Evolutionary conservation across 768 basidiomycete species (phyloP), one percentile per base, ranked within the genome.

Genomic region (Sarcomyxa edulis): DNA sequence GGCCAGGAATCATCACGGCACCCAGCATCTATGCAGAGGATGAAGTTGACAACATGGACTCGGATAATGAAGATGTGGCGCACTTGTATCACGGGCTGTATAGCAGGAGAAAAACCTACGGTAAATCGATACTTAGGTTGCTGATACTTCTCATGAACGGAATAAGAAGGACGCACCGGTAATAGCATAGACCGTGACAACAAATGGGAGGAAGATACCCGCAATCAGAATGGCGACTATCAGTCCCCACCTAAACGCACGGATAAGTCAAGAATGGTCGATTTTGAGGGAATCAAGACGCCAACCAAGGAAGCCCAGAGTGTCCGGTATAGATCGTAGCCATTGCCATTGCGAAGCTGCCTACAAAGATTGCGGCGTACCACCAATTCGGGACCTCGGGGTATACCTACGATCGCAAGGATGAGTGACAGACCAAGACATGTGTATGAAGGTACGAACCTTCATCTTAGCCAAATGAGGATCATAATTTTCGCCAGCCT

Each of bases 21-120:
- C 68, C 74, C 24, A 77, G 50, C 60, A 80, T 77, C 62, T 76
- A n/a, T n/a, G n/a, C n/a, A n/a, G n/a, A n/a, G n/a, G n/a, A n/a
- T n/a, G n/a, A n/a, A n/a, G 12, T 21, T 18, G 18, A 11, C n/a
- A 10, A 32, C 12, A 30, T 10, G 22, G 16, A 39, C 8, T n/a
- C 18, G 7, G 11, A 4, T 14, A 1, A 29, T 20, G 20, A 22
- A 36, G 18, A 15, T 32, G 48, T 61, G 50, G n/a, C 61, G 59
- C 5, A 65, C 58, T 7, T 67, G 45, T 32, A 48, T 54, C 46
- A 60, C 63, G n/a, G n/a, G n/a, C n/a, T n/a, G n/a, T 21, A 66
- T 60, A 42, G 60, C 59, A 1, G 63, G 59, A n/a, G 49, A 48
- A 49, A 62, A 66, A 53, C 64, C 59, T 55, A 28, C 6, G 29